Conservation (phyloP, 768 basidiomycete genomes). For the Ramaria sp. region DNA sequence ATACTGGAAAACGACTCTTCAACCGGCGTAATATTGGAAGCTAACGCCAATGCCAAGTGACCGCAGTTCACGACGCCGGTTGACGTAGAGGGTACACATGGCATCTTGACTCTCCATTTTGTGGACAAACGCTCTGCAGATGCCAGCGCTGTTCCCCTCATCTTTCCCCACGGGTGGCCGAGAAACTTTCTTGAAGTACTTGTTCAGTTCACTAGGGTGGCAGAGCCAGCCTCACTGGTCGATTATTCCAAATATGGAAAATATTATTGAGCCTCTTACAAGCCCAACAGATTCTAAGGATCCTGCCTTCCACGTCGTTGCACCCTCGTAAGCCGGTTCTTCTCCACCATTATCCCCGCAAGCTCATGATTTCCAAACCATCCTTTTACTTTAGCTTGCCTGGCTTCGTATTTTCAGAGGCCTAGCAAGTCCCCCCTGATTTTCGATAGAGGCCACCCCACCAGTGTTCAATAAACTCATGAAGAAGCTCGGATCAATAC, state of each 20-base stretch:
- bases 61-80: constrained; percentile 46
- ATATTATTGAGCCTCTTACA: constrained; percentile 43
- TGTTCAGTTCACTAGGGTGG: background rate
- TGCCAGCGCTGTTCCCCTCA: constrained; percentile 37
- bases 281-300: constrained; percentile 24
- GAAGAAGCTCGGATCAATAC: constrained; percentile 33
- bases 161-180: constrained; percentile 60
- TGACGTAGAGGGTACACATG: constrained; percentile 25
- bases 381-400: constrained; percentile 26
- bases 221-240: background rate
- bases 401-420: constrained; percentile 52
- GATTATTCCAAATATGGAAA: constrained; percentile 17
- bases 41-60: constrained; percentile 35
- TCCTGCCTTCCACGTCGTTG: constrained; percentile 59
- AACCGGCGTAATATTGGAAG: constrained; percentile 50
- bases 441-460: constrained; percentile 28
- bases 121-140: constrained; percentile 36
- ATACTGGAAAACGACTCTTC: constrained; percentile 41
- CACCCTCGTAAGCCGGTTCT: constrained; percentile 11
- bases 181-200: constrained; percentile 45
- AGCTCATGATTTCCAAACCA: background rate
- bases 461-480: constrained; percentile 41
- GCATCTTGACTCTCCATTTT: constrained; percentile 43
- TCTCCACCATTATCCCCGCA: background rate
- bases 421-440: constrained; percentile 41